Base-by-base conservation (phyloP, 805 yeast genomes). In the Pachysolen tannophilus region DNA sequence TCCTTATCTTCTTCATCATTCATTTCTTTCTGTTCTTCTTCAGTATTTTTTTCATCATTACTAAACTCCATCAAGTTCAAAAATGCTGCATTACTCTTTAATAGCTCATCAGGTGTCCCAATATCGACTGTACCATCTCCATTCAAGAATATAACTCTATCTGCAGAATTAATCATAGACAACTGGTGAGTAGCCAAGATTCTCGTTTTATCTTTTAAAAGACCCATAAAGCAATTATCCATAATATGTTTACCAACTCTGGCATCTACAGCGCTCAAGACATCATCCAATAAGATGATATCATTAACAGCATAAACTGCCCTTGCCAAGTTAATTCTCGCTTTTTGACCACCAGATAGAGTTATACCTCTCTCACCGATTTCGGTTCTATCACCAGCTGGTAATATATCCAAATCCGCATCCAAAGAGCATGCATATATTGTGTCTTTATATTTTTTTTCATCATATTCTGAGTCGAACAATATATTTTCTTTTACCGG, bases 171-270 rank as follows among this genome's bases (percentile, higher is more conserved):
- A 41, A 85, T 70, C 40, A 85, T 61, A 5, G 85, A 73, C 33
- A 86, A 61, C 52, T 86, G 94, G 54, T 85, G 95, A 0, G 95
- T 86, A 2, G 94, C 94, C 47, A 85, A 63, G 8, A 86, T 48
- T 46, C 92, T 67, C 0, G 95, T 86, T 47, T 69, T 74, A 14
- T 57, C 55, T 27, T 60, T 57, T 40, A 86, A 51, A 19, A 75
- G 40, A 0, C 83, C 87, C 41, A 69, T 43, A 29, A 85, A 54
- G 56, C 95, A 85, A 27, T 73, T 64, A 30, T 69, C 60, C 42
- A 72, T 66, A 35, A 76, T 69, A 35, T 65, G 68, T 41, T 62
- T 68, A 30, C 80, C 75, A 33, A 79, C 87, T 49, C 78, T 78
- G 3, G 82, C 75, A 58, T 79, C 87, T 14, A 79, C 87, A 2